A percentile compares a stretch with the other conserved stretches of the same genome.
Evolutionary conservation across 768 basidiomycete genomes (phyloP).

Genomic region (Suillus weaverae): DNA sequence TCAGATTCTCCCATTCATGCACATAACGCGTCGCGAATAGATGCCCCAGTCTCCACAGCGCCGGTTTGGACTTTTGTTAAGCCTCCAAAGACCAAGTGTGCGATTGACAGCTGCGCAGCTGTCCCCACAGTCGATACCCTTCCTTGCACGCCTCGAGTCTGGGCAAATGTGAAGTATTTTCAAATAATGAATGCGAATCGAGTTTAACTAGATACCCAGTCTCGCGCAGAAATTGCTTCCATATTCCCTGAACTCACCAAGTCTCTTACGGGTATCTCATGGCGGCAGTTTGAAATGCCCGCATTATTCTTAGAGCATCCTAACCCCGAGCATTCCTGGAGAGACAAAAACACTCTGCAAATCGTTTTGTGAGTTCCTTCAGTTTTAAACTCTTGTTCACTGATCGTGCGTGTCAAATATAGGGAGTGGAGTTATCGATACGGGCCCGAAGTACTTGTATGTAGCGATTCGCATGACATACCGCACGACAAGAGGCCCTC

Average conservation of each 20-base stretch:
- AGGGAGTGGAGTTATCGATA: background rate
- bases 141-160: conserved; percentile 22
- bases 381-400: too few relatives aligned
- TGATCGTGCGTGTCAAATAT: background rate
- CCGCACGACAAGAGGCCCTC: background rate
- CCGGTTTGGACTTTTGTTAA: conserved; percentile 23
- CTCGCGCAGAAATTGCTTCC: conserved; percentile 19
- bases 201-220: conserved; percentile 18
- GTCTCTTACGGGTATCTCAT: conserved; percentile 20
- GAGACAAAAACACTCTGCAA: conserved; percentile 16
- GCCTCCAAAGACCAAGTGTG: background rate
- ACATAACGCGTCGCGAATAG: background rate
- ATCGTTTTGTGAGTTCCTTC: conserved; percentile 22
- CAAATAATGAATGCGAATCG: background rate
- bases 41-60: background rate
- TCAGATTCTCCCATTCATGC: background rate
- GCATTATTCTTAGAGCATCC: conserved; percentile 22
- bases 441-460: background rate
- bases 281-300: conserved; percentile 30
- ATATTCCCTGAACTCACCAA: conserved; percentile 28
- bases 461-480: background rate
- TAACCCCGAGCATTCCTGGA: conserved; percentile 18
- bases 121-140: background rate
- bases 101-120: background rate
- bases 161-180: conserved; percentile 28